Percentiles rank a stretch among this genome's conserved stretches.
phyloP scores from a whole-genome alignment of 2,329 filamentous ascomycete species.

The Aspergillus floridensis region DNA sequence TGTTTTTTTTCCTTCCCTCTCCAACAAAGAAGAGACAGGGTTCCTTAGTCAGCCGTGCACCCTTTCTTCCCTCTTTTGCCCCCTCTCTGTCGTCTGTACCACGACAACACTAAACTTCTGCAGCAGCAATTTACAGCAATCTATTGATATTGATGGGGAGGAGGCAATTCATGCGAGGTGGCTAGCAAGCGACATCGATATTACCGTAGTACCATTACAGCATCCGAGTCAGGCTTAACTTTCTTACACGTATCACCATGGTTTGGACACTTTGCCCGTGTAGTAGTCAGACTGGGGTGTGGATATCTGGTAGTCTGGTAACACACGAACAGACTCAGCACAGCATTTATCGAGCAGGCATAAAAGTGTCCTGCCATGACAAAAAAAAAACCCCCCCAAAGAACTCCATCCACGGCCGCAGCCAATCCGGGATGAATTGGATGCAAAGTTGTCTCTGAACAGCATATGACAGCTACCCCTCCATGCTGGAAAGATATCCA shows the following conservation, averaged over 20 bases:
- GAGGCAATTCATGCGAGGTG: not conserved
- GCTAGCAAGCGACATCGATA: not conserved
- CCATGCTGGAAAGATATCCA: not conserved
- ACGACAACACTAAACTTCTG: not conserved
- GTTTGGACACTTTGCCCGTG: not conserved
- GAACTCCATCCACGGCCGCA: not conserved
- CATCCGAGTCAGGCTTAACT: not conserved
- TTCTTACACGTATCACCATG: not conserved
- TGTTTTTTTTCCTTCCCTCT: too few species aligned
- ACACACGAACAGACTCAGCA: not conserved
- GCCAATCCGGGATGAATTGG: not conserved
- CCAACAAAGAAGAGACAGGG: not conserved
- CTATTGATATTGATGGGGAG: not conserved
- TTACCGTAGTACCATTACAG: not conserved
- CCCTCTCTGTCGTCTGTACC: not conserved
- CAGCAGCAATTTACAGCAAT: not conserved
- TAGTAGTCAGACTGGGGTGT: not conserved
- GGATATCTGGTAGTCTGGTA: too few species aligned
- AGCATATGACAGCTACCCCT: constrained; percentile 9
- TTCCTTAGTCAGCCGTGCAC: not conserved
- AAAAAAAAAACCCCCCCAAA: not conserved
- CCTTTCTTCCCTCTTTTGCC: not conserved
- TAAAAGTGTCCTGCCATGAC: not conserved
- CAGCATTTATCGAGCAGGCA: not conserved
- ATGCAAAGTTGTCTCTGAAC: not conserved